phyloP scores from a whole-genome alignment of 305 asterid genomes.

The Nicotiana rustica region DNA sequence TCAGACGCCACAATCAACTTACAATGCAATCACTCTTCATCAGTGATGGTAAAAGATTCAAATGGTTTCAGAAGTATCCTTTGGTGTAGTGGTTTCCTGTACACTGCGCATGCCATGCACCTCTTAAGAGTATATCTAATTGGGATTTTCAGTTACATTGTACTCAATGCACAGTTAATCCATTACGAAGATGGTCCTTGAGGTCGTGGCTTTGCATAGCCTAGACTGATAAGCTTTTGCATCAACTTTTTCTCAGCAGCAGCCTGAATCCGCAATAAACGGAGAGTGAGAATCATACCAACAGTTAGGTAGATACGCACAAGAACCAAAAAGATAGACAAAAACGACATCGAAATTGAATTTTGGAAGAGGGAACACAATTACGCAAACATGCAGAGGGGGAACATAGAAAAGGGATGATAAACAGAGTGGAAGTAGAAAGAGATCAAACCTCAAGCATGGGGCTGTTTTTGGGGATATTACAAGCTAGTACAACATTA shows the following conservation, averaged over 20 bases:
- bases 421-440: constrained; percentile 19
- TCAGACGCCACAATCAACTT: neutral
- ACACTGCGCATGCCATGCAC: neutral
- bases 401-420: neutral
- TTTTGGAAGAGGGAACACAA: neutral
- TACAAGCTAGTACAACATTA: constrained; percentile 74
- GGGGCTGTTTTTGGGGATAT: constrained; percentile 81
- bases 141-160: neutral
- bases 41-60: neutral
- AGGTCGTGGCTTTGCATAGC: constrained; percentile 60
- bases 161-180: neutral
- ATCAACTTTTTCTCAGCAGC: constrained; percentile 81
- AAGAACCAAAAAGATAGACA: neutral
- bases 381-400: neutral
- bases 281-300: neutral
- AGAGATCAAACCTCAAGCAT: constrained; percentile 76
- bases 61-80: neutral
- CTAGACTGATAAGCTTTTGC: constrained; percentile 71
- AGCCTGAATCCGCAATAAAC: constrained; percentile 56
- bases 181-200: constrained; percentile 33
- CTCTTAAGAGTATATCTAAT: constrained; percentile 4
- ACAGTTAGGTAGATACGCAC: neutral
- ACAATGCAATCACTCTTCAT: neutral
- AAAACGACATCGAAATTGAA: neutral
- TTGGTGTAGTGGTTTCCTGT: neutral